Evolutionary conservation across 441 rosid genomes (phyloP).

Genomic region (Pelargonium myrrhifolium): DNA sequence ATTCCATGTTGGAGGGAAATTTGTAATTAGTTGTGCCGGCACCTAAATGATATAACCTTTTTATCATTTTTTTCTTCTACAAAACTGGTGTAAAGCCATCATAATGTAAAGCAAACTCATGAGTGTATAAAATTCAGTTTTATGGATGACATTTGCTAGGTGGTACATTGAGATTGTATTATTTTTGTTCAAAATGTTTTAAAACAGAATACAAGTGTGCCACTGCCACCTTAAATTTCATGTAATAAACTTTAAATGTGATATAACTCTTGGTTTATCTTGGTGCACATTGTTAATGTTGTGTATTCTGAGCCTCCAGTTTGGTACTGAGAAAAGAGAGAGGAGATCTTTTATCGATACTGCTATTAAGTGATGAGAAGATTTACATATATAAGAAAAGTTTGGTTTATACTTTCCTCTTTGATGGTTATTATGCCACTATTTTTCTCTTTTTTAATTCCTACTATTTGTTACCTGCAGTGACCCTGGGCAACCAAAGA

Average conservation of each 20-base stretch:
- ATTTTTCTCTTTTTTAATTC: constrained; percentile 9
- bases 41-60: neutral
- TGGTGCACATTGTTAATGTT: too few species aligned
- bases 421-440: neutral
- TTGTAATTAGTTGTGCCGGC: neutral
- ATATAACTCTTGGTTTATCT: too few species aligned
- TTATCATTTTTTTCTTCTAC: too few species aligned
- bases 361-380: too few species aligned
- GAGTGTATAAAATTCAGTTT: neutral
- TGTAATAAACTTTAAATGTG: too few species aligned
- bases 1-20: neutral
- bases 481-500: constrained; percentile 44
- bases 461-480: constrained; percentile 28
- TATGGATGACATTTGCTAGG: neutral
- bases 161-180: neutral
- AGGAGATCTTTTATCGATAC: too few species aligned
- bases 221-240: too few species aligned
- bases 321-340: too few species aligned
- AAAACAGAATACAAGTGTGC: too few species aligned
- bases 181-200: neutral
- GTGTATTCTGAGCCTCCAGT: too few species aligned
- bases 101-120: neutral
- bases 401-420: neutral
- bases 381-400: too few species aligned
- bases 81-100: neutral